Percentiles rank a stretch among this genome's conserved stretches.
These are phyloP conservation scores for Suillus alpinus DNA, from an alignment of 768 basidiomycete genomes.

Conservation along the genomic window DNA sequence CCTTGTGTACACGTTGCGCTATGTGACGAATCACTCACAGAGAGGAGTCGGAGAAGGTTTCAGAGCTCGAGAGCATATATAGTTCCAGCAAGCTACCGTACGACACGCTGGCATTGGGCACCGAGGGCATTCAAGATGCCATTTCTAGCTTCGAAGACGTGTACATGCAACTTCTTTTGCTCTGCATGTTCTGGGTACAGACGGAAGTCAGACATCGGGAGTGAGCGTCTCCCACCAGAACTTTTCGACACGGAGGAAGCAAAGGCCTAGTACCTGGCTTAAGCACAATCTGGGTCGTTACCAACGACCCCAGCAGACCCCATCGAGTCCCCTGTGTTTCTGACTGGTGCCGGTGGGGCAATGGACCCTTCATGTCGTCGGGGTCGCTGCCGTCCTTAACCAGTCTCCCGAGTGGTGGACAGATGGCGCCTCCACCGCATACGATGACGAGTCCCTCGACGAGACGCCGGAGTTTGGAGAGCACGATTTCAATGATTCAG, in stretches of 20 bases:
- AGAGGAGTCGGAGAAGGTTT: constrained; percentile 97
- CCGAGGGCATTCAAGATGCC: constrained; percentile 93
- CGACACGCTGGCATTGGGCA: constrained; percentile 80
- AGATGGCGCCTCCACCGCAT: constrained; percentile 25
- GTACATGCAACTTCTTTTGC: constrained; percentile 47
- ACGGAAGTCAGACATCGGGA: constrained; percentile 97
- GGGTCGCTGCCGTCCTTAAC: constrained; percentile 23
- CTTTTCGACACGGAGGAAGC: constrained; percentile 80
- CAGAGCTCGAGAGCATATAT: constrained; percentile 90
- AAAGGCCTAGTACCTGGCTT: constrained; percentile 52
- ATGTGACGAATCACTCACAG: constrained; percentile 36
- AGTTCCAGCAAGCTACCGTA: constrained; percentile 78
- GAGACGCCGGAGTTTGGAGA: constrained; percentile 87
- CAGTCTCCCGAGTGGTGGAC: constrained; percentile 19
- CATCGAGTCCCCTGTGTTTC: constrained; percentile 41
- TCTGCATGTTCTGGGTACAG: constrained; percentile 35
- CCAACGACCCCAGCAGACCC: constrained; percentile 53
- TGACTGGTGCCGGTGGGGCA: constrained; percentile 43
- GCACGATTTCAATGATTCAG: constrained; percentile 92
- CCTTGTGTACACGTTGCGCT: neutral
- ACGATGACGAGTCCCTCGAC: constrained; percentile 91
- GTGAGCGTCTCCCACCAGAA: constrained; percentile 96
- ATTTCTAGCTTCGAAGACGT: constrained; percentile 95
- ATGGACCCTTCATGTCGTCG: constrained; percentile 31
- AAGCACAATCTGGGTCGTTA: constrained; percentile 32